These are phyloP conservation scores for Smittium mucronatum DNA, from an alignment of 371 early-diverging fungal species.

Conservation along the genomic window DNA sequence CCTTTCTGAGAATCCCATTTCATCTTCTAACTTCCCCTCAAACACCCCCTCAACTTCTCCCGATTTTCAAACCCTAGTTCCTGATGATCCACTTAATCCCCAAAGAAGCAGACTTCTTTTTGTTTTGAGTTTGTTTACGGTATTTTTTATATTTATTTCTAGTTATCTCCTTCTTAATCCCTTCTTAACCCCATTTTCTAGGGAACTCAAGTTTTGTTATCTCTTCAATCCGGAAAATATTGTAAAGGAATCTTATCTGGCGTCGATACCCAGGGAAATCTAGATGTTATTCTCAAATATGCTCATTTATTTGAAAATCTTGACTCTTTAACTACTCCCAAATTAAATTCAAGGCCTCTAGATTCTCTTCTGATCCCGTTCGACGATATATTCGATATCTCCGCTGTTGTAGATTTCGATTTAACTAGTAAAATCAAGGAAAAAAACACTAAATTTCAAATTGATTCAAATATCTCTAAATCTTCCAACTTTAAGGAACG, in stretches of 20 bases:
- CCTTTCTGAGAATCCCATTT: background rate
- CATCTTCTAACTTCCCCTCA: background rate
- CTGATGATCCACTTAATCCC: background rate
- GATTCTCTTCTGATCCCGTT: slow-evolving; percentile 43
- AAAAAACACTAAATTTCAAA: slow-evolving; percentile 49
- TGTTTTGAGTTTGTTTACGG: background rate
- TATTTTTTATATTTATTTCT: background rate
- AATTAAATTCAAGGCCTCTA: background rate
- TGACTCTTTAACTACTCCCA: background rate
- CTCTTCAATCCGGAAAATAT: background rate
- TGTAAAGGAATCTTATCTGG: background rate
- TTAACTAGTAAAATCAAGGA: slow-evolving; percentile 26
- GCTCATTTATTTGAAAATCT: background rate
- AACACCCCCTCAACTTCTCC: background rate
- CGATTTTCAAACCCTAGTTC: background rate
- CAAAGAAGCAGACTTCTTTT: background rate
- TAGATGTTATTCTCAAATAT: slow-evolving; percentile 16
- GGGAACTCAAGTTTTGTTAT: background rate
- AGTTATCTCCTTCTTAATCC: background rate
- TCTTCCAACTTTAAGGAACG: slow-evolving; percentile 49
- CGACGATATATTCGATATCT: slow-evolving; percentile 53
- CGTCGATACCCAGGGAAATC: background rate
- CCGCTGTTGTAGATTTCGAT: slow-evolving; percentile 42
- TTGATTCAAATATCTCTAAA: slow-evolving; percentile 80
- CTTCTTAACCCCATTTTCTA: background rate